Percentiles rank a stretch among this genome's conserved stretches.
Evolutionary conservation across 805 yeast genomes (phyloP).

Genomic region (Yamadazyma laniorum): DNA sequence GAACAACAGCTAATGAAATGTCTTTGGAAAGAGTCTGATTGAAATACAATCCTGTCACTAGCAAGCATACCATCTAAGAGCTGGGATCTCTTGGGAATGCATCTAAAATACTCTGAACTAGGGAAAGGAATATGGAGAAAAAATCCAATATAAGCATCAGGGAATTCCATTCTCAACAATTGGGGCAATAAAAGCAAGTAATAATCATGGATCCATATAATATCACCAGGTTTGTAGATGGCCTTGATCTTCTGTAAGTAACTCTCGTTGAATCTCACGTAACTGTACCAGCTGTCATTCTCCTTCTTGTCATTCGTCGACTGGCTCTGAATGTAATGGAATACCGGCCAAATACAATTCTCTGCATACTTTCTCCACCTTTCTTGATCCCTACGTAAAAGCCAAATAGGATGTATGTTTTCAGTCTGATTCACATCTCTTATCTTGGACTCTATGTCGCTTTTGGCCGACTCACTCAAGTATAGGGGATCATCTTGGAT

Average conservation of each 20-base stretch:
- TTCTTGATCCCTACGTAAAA: conserved; percentile 70
- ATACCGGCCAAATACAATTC: conserved; percentile 87
- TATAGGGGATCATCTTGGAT: conserved; percentile 61
- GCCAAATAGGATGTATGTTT: conserved; percentile 83
- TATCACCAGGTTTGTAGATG: conserved; percentile 82
- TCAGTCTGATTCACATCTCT: conserved; percentile 45
- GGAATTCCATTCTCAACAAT: conserved; percentile 72
- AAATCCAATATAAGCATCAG: conserved; percentile 71
- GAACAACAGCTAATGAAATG: conserved; percentile 92
- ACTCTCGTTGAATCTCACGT: conserved; percentile 86
- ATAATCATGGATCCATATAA: conserved; percentile 92
- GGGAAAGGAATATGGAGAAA: conserved; percentile 94
- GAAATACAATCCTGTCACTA: conserved; percentile 82
- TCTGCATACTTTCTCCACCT: conserved; percentile 92
- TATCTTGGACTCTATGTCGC: conserved; percentile 46
- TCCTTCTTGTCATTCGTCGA: conserved; percentile 69
- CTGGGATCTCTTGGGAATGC: conserved; percentile 78
- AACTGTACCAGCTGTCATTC: conserved; percentile 77
- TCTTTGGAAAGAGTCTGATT: conserved; percentile 78
- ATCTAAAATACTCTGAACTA: conserved; percentile 87
- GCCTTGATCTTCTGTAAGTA: conserved; percentile 75
- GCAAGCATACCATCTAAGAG: conserved; percentile 91
- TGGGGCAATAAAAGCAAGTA: conserved; percentile 80
- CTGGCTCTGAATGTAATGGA: conserved; percentile 86
- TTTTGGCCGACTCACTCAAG: conserved; percentile 55